phyloP scores from a whole-genome alignment of 1,284 basidiomycete species.

The Xanthoconium separans region DNA sequence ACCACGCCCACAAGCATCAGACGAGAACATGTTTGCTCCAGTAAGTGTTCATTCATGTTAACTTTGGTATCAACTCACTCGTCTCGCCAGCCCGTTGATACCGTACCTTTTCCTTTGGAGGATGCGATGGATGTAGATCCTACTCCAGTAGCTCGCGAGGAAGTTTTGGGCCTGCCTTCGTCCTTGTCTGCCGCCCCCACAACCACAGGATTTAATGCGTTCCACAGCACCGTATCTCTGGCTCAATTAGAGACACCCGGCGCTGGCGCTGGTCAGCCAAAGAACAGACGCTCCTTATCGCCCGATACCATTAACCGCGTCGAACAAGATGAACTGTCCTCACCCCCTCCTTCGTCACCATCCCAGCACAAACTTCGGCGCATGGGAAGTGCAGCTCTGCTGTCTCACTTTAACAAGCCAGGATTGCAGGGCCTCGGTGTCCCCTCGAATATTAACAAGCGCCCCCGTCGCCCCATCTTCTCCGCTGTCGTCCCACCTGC shows the following conservation, averaged over 20 bases:
- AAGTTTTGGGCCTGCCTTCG: constrained; percentile 37
- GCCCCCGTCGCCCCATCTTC: constrained; percentile 61
- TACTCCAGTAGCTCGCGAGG: constrained; percentile 32
- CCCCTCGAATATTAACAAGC: constrained; percentile 55
- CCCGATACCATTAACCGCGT: constrained; percentile 48
- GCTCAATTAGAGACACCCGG: constrained; percentile 40
- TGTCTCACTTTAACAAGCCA: constrained; percentile 53
- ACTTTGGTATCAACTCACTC: background rate
- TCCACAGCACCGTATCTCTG: constrained; percentile 58
- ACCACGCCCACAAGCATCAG: constrained; percentile 24
- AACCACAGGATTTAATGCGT: constrained; percentile 55
- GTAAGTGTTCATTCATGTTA: constrained; percentile 28
- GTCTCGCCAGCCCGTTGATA: constrained; percentile 35
- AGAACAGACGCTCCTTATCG: constrained; percentile 70
- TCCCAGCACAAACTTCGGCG: constrained; percentile 64
- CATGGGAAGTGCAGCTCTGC: constrained; percentile 44
- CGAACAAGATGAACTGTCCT: constrained; percentile 47
- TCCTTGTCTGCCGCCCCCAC: constrained; percentile 55
- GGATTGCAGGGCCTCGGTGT: constrained; percentile 58
- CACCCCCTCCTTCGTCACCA: constrained; percentile 66
- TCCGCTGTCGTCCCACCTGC: constrained; percentile 59
- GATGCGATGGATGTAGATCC: constrained; percentile 80
- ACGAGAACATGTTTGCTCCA: constrained; percentile 29
- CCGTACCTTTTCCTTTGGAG: constrained; percentile 42
- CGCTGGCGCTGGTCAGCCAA: constrained; percentile 40